Conservation (phyloP, 148 eudicot genomes). For the Persicaria tinctoria region DNA sequence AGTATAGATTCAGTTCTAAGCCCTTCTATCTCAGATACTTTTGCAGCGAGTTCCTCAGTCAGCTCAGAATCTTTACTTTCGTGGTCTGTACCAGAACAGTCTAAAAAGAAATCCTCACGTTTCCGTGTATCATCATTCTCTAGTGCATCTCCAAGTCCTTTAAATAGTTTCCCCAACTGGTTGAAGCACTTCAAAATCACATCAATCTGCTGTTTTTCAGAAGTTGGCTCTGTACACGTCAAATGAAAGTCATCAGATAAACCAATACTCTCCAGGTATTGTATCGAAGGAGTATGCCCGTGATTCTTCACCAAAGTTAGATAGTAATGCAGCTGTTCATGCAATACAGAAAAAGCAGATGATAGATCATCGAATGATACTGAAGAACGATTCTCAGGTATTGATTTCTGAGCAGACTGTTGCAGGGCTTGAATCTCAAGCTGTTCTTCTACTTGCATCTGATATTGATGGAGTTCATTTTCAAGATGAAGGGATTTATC, state of each 20-base stretch:
- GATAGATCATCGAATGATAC: constrained; percentile 12
- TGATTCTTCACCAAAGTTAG: constrained; percentile 33
- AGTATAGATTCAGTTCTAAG: constrained; percentile 20
- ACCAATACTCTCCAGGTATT: constrained; percentile 11
- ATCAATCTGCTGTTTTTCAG: constrained; percentile 24
- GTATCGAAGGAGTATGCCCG: constrained; percentile 19
- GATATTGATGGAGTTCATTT: constrained; percentile 26
- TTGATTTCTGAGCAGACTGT: constrained; percentile 10
- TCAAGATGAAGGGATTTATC: constrained; percentile 29
- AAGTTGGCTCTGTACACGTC: constrained; percentile 12
- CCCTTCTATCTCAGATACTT: constrained; percentile 27
- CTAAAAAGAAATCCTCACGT: constrained; percentile 14
- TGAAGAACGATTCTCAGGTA: constrained; percentile 12
- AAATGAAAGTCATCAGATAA: constrained; percentile 21
- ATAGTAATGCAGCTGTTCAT: constrained; percentile 34
- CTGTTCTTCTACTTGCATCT: constrained; percentile 25
- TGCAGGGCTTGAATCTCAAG: constrained; percentile 19
- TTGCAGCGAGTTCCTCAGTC: constrained; percentile 15
- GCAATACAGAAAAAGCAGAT: constrained; percentile 21
- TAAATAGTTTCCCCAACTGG: constrained; percentile 39
- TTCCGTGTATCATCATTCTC: constrained; percentile 20
- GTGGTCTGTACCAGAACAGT: constrained; percentile 16
- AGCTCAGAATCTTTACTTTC: constrained; percentile 15
- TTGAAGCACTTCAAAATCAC: constrained; percentile 24
- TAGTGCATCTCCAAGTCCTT: constrained; percentile 25